phyloP scores from a whole-genome alignment of 306 rosid species.

The Castanea crenata region DNA sequence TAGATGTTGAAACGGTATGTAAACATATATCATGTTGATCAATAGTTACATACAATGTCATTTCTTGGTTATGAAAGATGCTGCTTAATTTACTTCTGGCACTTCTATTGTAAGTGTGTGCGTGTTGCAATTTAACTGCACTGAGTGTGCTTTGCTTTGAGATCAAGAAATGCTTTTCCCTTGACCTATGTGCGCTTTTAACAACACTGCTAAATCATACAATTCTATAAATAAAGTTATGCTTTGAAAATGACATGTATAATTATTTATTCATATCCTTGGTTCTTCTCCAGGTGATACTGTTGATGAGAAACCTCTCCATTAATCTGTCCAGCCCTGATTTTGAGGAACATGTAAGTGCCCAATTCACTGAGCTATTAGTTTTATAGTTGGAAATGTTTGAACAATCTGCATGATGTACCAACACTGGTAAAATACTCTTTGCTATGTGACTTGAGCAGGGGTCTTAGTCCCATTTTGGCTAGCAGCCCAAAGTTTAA shows the following conservation, averaged over 20 bases:
- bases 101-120: too few species aligned
- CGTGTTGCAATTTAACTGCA: too few species aligned
- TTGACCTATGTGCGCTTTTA: too few species aligned
- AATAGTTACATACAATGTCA: neutral
- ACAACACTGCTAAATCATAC: too few species aligned
- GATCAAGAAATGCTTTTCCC: too few species aligned
- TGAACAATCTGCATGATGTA: neutral
- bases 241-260: too few species aligned
- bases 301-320: conserved; percentile 92
- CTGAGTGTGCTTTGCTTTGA: too few species aligned
- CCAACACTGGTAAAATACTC: neutral
- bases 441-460: neutral
- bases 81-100: neutral
- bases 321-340: conserved; percentile 84
- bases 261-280: conserved; percentile 6
- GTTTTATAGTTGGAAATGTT: neutral
- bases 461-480: neutral
- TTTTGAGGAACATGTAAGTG: conserved; percentile 90
- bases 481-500: neutral
- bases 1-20: conserved; percentile 90
- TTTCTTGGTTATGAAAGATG: neutral
- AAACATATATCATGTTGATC: neutral
- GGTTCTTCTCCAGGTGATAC: conserved; percentile 58
- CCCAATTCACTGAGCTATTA: conserved; percentile 15
- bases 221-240: too few species aligned